phyloP scores from a whole-genome alignment of 2,329 filamentous ascomycete genomes.

The Paraphaeosphaeria sporulosa region DNA sequence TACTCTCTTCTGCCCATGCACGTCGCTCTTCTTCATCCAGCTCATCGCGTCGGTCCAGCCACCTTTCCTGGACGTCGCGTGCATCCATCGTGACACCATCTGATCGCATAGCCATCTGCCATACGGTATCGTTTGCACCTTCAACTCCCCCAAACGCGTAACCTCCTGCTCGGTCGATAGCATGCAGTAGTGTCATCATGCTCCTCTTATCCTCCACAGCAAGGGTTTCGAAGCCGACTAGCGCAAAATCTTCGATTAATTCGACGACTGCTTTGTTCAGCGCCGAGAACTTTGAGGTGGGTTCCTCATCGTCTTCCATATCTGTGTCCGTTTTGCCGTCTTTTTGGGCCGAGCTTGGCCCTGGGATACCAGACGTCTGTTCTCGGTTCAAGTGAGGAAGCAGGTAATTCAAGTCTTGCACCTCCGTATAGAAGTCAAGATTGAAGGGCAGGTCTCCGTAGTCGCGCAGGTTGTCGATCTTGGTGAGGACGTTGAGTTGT shows the following conservation, averaged over 20 bases:
- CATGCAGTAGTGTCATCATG: constrained; percentile 89
- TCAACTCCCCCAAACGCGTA: constrained; percentile 92
- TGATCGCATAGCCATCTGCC: constrained; percentile 91
- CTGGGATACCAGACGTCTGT: constrained; percentile 54
- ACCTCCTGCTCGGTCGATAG: constrained; percentile 90
- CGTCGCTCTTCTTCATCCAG: constrained; percentile 82
- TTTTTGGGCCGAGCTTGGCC: constrained; percentile 26
- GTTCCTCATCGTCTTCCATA: constrained; percentile 43
- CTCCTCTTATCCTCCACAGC: constrained; percentile 96
- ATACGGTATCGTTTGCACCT: constrained; percentile 94
- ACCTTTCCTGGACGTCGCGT: constrained; percentile 91
- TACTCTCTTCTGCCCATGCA: constrained; percentile 78
- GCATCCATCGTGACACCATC: constrained; percentile 76
- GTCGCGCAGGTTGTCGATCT: constrained; percentile 90
- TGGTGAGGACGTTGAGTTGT: constrained; percentile 94
- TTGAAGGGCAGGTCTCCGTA: constrained; percentile 93
- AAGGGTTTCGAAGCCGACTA: constrained; percentile 91
- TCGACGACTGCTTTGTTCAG: constrained; percentile 88
- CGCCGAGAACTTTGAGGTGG: constrained; percentile 73
- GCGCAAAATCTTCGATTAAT: constrained; percentile 85
- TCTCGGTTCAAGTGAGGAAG: constrained; percentile 82
- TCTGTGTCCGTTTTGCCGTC: constrained; percentile 53
- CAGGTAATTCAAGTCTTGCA: constrained; percentile 88
- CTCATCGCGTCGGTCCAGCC: constrained; percentile 89
- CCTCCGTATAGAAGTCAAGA: constrained; percentile 96